Base-by-base conservation (phyloP, 2,329 filamentous ascomycete genomes). In the Simplicillium sp. region DNA sequence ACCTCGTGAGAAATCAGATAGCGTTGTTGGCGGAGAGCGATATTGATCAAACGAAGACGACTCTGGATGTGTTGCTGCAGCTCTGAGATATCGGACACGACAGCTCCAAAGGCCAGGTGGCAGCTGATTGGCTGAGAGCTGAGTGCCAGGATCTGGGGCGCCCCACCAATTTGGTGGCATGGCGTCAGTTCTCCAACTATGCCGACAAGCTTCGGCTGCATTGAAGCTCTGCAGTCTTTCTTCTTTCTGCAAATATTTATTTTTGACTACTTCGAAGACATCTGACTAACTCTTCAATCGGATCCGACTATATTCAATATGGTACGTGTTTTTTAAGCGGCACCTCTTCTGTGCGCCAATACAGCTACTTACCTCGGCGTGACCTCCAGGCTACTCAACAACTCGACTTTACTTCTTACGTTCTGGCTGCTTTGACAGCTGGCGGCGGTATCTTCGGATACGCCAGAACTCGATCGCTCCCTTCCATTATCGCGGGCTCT, bases 391-490 rank as follows among this genome's bases (percentile, higher is more conserved):
- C 42, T 13, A 42, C 46, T 43, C 45, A 46, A 34, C 44, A 49
- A 37, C 55, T 62, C 36, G 55, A 61, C 43, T 73, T 66, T 55
- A 80, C 87, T 56, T 87, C 90, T 48, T 86, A 82, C 61, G 60
- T 85, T 54, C 80, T 97, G 55, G 86, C 84, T 46, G 72, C 79
- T 48, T 72, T 97, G 44, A 96, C 89, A 44, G 87, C 89, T 39
- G 74, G 83, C 43, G 92, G 92, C 53, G 92, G 92, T 48, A 82
- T 86, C 45, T 84, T 85, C 57, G 92, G 92, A 57, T 98, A 87
- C 64, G 70, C 82, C 35, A 81, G 82, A 59, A 92, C 89, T 1
- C 77, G 87, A 44, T 97, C 89, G 17, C 61, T 95, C 38, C 90
- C 90, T 31, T 95, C 88, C 11, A 73, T 97, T 51, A 80, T 77